Conservation (phyloP, 345 rosid species). For the Noccaea caerulescens region DNA sequence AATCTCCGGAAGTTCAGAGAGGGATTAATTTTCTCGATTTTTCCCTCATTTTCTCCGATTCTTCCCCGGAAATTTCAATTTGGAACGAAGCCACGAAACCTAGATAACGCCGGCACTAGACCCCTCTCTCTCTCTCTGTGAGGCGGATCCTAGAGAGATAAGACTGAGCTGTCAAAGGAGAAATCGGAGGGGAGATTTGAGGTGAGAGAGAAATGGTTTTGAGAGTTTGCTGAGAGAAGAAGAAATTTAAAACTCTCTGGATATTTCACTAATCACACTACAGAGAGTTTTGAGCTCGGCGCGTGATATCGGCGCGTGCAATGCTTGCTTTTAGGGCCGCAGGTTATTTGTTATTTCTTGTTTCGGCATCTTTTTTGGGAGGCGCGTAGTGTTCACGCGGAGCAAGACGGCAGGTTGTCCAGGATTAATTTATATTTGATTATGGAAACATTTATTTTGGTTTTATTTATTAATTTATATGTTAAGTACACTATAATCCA, state of each 20-base stretch:
- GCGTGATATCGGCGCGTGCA: conserved; percentile 33
- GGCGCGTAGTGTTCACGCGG: conserved; percentile 40
- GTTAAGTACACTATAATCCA: conserved; percentile 9
- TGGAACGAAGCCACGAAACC: conserved; percentile 18
- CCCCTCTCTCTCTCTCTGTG: conserved; percentile 29
- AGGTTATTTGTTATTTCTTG: conserved; percentile 38
- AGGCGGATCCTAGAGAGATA: conserved; percentile 35
- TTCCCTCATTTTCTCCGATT: conserved; percentile 35
- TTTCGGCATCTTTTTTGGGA: conserved; percentile 32
- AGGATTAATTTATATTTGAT: neutral
- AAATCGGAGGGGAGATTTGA: conserved; percentile 45
- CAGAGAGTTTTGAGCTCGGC: conserved; percentile 19
- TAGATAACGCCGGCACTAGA: conserved; percentile 13
- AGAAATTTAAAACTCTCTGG: conserved; percentile 13
- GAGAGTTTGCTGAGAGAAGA: conserved; percentile 1
- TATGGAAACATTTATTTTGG: too few species aligned
- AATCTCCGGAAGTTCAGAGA: conserved; percentile 13
- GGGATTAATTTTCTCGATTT: neutral
- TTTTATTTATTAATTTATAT: too few species aligned
- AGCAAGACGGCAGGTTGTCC: conserved; percentile 23
- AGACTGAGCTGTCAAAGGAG: conserved; percentile 39
- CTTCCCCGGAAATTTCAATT: conserved; percentile 25
- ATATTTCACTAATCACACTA: conserved; percentile 6
- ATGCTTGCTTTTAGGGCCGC: conserved; percentile 19
- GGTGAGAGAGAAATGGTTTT: conserved; percentile 41